Percentiles rank a stretch among this genome's conserved stretches.
phyloP scores from a whole-genome alignment of 192 early-diverging fungal genomes.

The Backusella parvicylindrica region DNA sequence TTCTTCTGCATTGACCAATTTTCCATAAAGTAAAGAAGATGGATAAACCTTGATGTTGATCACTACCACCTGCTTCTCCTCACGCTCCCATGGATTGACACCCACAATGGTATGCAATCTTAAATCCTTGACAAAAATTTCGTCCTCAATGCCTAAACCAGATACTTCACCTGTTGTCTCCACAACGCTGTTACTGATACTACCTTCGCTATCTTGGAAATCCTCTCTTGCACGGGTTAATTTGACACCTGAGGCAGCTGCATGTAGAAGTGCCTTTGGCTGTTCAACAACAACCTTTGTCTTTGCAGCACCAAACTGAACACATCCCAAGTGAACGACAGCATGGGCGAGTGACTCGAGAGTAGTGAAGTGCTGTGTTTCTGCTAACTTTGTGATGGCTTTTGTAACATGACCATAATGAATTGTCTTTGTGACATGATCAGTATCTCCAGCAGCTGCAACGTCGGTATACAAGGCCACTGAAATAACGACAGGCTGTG shows the following conservation, averaged over 20 bases:
- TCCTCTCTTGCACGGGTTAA: slow-evolving; percentile 74
- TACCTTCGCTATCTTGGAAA: neutral
- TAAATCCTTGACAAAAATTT: slow-evolving; percentile 83
- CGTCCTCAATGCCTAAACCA: slow-evolving; percentile 57
- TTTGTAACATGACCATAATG: slow-evolving; percentile 83
- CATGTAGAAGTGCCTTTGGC: slow-evolving; percentile 87
- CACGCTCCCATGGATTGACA: slow-evolving; percentile 93
- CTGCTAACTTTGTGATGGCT: slow-evolving; percentile 70
- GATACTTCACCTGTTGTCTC: slow-evolving; percentile 40
- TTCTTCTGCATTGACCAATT: slow-evolving; percentile 44
- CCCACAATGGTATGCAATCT: slow-evolving; percentile 86
- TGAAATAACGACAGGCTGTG: slow-evolving; percentile 83
- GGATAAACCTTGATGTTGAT: slow-evolving; percentile 76
- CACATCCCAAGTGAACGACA: slow-evolving; percentile 57
- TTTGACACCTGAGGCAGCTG: slow-evolving; percentile 82
- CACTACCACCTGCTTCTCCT: slow-evolving; percentile 87
- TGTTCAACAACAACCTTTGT: slow-evolving; percentile 79
- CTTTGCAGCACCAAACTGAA: slow-evolving; percentile 58
- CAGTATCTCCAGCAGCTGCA: slow-evolving; percentile 69
- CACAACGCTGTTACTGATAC: neutral
- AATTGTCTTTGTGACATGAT: slow-evolving; percentile 77
- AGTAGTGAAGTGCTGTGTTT: slow-evolving; percentile 67
- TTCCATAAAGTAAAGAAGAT: slow-evolving; percentile 19
- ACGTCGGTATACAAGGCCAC: slow-evolving; percentile 73
- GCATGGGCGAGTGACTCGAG: slow-evolving; percentile 70